A percentile compares a stretch with the other conserved stretches of the same genome.
Conservation (phyloP, 495 filamentous ascomycete species). For the Penicillium canariense region DNA sequence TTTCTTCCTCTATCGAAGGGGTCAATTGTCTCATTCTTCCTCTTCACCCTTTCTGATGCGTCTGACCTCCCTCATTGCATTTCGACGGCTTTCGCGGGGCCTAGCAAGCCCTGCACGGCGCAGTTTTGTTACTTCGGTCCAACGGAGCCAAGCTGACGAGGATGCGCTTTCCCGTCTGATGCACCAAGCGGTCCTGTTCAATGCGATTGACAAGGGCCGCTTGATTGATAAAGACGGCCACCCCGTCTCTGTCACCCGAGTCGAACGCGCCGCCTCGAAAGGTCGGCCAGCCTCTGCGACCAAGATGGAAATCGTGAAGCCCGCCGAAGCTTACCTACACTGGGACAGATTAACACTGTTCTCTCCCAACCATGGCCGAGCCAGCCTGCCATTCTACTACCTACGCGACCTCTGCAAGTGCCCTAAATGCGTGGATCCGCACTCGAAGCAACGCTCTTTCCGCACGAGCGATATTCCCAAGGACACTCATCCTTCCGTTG, state of each 20-base stretch:
- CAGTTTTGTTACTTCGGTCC: constrained; percentile 12
- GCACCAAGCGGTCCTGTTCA: not conserved
- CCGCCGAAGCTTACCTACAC: not conserved
- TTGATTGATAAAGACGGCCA: not conserved
- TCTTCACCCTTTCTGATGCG: constrained; percentile 8
- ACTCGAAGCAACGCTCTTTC: constrained; percentile 81
- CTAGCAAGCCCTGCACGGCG: constrained; percentile 5
- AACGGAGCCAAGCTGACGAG: constrained; percentile 1
- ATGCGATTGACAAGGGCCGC: not conserved
- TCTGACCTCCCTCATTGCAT: not conserved
- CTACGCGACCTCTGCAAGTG: constrained; percentile 80
- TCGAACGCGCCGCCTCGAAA: not conserved
- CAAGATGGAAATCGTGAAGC: not conserved
- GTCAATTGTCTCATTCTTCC: not conserved
- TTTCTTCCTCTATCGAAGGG: not conserved
- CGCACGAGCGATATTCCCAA: constrained; percentile 67
- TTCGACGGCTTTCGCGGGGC: constrained; percentile 12
- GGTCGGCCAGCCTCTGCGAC: not conserved
- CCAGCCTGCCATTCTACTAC: constrained; percentile 39
- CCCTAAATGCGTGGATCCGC: constrained; percentile 65
- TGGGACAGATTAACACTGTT: constrained; percentile 5
- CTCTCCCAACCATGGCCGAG: not conserved
- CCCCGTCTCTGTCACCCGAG: not conserved
- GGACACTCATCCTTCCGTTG: constrained; percentile 39
- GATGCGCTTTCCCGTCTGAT: not conserved